phyloP scores from a whole-genome alignment of 1,139 yeast species.

The Candida labiduridarum region DNA sequence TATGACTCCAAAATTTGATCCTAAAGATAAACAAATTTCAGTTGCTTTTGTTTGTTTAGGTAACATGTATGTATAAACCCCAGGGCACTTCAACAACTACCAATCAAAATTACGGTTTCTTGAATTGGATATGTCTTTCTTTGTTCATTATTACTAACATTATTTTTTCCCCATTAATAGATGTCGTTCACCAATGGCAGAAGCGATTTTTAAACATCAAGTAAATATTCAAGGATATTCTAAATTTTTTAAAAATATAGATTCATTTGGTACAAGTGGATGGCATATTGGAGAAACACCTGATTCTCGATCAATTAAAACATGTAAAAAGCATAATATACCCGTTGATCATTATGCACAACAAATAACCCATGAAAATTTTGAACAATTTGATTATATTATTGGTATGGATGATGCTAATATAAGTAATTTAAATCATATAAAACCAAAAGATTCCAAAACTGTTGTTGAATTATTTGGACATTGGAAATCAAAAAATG shows the following conservation, averaged over 20 bases:
- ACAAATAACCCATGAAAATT: constrained; percentile 60
- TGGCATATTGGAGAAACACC: constrained; percentile 85
- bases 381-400: constrained; percentile 74
- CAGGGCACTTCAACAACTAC: no score
- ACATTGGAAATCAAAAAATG: constrained; percentile 53
- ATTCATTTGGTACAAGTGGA: constrained; percentile 87
- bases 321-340: constrained; percentile 72
- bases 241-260: constrained; percentile 54
- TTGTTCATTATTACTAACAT: constrained; percentile 17
- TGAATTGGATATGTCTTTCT: not conserved
- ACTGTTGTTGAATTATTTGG: constrained; percentile 72
- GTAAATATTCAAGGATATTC: constrained; percentile 53
- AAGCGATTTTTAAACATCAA: constrained; percentile 76
- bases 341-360: constrained; percentile 79
- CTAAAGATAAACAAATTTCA: constrained; percentile 41
- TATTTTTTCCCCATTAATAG: constrained; percentile 26
- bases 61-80: constrained; percentile 59
- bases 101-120: not conserved
- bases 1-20: constrained; percentile 21
- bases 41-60: constrained; percentile 94
- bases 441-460: constrained; percentile 57
- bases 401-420: constrained; percentile 85
- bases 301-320: constrained; percentile 69
- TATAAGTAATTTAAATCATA: constrained; percentile 55
- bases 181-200: constrained; percentile 99